Base-by-base conservation (phyloP, 2,329 filamentous ascomycete genomes). In the Botrytis paeoniae region DNA sequence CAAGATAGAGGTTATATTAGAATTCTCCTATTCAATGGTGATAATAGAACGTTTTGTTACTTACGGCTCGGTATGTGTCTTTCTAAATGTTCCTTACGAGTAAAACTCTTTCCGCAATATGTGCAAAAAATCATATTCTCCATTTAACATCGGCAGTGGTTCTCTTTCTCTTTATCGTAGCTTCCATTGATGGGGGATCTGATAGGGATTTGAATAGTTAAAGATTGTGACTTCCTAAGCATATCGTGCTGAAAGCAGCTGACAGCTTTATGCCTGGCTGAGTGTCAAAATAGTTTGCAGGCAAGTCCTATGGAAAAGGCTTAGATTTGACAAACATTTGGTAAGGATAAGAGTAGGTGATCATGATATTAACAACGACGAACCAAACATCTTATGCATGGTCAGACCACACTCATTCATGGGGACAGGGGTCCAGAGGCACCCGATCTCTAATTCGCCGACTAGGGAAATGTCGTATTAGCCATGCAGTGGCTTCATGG, bases 21-120 rank as follows among this genome's bases (percentile, higher is more conserved):
- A 35, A 51, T 43, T 25, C 64, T 39, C 32, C 29, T 32, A 65
- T 62, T 37, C 25, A 43, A 59, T 16, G 32, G 20, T 16, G 10
- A 51, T 41, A 59, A 35, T 25, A 20, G 41, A n/a, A 16, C 43
- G 18, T 35, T 16, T 43, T 10, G 59, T 65, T 51, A 80, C 86
- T 81, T 78, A 88, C 86, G 86, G 71, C 79, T 85, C 16, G 86
- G 85, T 59, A 88, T 83, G 74, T 88, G 86, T 75, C 86, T 84
- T 76, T 88, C 86, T n/a, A 88, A 79, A 78, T 88, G 86, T 76
- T 88, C 86, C 78, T 88, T 88, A 76, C 86, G 83, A 68, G 85
- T 87, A 79, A 88, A 88, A 77, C 81, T 82, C 80, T 86, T 87
- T 72, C 86, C 86, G 77, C 86, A 88, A 77, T 87, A 87, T 29